A percentile compares a stretch with the other conserved stretches of the same genome.
Evolutionary conservation across 495 filamentous ascomycete genomes (phyloP).

Genomic region (Podospora australis): DNA sequence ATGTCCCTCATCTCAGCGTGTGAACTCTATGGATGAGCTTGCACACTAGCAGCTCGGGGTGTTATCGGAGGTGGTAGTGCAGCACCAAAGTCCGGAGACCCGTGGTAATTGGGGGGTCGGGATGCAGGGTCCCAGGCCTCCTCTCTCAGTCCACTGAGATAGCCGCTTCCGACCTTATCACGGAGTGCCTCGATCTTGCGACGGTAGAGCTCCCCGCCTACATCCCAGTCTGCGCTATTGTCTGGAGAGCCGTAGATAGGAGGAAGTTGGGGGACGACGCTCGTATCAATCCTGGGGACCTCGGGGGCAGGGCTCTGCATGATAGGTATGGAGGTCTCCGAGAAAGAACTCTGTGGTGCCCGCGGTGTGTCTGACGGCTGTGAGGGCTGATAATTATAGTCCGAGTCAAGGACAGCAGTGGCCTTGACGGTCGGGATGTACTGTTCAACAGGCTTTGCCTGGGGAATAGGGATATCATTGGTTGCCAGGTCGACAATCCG

Average conservation of each 20-base stretch:
- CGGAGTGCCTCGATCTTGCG: constrained; percentile 80
- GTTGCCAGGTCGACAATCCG: constrained; percentile 78
- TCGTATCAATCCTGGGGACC: constrained; percentile 42
- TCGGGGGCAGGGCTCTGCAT: constrained; percentile 29
- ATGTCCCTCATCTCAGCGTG: constrained; percentile 32
- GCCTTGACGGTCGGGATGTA: constrained; percentile 3
- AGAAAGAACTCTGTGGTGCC: constrained; percentile 12
- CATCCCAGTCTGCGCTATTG: constrained; percentile 52
- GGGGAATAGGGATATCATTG: constrained; percentile 44
- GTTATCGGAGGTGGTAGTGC: constrained; percentile 34
- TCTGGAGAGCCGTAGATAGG: constrained; percentile 34
- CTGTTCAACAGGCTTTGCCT: constrained; percentile 21
- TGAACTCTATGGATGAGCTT: constrained; percentile 46
- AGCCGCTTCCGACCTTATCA: constrained; percentile 74
- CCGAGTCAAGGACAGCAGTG: constrained; percentile 11
- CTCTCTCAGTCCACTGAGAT: constrained; percentile 79
- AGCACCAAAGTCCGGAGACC: constrained; percentile 32
- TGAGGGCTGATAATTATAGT: constrained; percentile 40
- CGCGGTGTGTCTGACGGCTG: constrained; percentile 30
- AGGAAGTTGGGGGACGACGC: constrained; percentile 35
- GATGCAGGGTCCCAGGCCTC: constrained; percentile 51
- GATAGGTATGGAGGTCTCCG: constrained; percentile 25
- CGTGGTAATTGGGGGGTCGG: constrained; percentile 28
- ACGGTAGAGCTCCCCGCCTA: constrained; percentile 70
- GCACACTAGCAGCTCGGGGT: constrained; percentile 39